A percentile compares a stretch with the other conserved stretches of the same genome.
Evolutionary conservation across 2,329 filamentous ascomycete species (phyloP).

Genomic region (Aspergillus uvarum): DNA sequence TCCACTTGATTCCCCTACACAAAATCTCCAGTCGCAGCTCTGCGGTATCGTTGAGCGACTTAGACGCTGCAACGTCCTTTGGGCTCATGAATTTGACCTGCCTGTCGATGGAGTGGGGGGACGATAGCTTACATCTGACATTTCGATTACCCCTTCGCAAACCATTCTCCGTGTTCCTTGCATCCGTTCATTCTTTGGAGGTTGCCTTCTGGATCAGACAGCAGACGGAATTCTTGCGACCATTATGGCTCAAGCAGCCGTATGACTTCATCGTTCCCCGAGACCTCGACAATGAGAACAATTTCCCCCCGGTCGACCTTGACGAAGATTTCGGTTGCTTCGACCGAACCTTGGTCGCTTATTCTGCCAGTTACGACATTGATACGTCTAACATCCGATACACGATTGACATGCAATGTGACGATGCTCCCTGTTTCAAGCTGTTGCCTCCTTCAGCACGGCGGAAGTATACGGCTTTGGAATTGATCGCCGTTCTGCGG

Average conservation of each 20-base stretch:
- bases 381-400: slow-evolving; percentile 68
- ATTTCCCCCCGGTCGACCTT: slow-evolving; percentile 47
- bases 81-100: slow-evolving; percentile 64
- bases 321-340: slow-evolving; percentile 63
- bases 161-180: slow-evolving; percentile 58
- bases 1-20: slow-evolving; percentile 66
- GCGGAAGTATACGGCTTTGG: slow-evolving; percentile 58
- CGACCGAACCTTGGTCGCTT: slow-evolving; percentile 67
- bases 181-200: slow-evolving; percentile 63
- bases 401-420: slow-evolving; percentile 59
- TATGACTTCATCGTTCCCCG: slow-evolving; percentile 62
- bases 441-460: slow-evolving; percentile 56
- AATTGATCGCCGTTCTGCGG: slow-evolving; percentile 69
- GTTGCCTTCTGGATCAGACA: slow-evolving; percentile 63
- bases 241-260: slow-evolving; percentile 64
- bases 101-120: slow-evolving; percentile 59
- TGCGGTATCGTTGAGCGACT: slow-evolving; percentile 53
- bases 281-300: slow-evolving; percentile 53
- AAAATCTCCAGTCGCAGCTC: slow-evolving; percentile 57
- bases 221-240: slow-evolving; percentile 63
- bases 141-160: slow-evolving; percentile 61
- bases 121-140: slow-evolving; percentile 66
- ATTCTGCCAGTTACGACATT: slow-evolving; percentile 67
- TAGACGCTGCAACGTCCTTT: slow-evolving; percentile 55
- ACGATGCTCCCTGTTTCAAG: slow-evolving; percentile 67